These are phyloP conservation scores for Ceratopteris richardii DNA, from an alignment of 75 land plant species.

Conservation along the genomic window DNA sequence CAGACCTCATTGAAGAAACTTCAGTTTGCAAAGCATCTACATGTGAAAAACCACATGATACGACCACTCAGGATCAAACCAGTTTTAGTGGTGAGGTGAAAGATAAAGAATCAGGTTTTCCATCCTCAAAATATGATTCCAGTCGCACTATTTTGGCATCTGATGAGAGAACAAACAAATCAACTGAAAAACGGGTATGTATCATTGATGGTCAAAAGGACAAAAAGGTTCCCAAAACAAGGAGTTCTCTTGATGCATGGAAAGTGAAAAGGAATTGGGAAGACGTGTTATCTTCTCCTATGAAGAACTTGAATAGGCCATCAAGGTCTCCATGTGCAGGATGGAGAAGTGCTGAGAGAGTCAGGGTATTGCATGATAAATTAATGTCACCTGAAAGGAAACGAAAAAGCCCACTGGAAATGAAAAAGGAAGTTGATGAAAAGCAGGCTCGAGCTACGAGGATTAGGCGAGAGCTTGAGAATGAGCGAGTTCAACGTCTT, in stretches of 20 bases:
- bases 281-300: constrained; percentile 77
- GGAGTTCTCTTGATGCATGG: constrained; percentile 83
- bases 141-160: background rate
- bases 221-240: constrained; percentile 32
- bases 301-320: constrained; percentile 37
- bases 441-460: constrained; percentile 86
- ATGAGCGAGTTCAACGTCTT: constrained; percentile 78
- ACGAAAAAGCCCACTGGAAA: constrained; percentile 66
- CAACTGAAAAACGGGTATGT: constrained; percentile 9
- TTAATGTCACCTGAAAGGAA: constrained; percentile 91
- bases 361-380: constrained; percentile 75
- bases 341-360: constrained; percentile 68
- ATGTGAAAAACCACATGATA: too few relatives aligned
- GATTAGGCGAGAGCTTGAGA: constrained; percentile 80
- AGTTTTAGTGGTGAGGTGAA: background rate
- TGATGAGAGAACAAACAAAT: background rate
- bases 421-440: constrained; percentile 83
- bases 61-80: too few relatives aligned
- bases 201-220: constrained; percentile 43
- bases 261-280: constrained; percentile 98
- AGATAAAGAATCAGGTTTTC: background rate
- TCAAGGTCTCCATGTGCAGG: constrained; percentile 62
- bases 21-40: too few relatives aligned
- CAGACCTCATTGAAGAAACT: too few relatives aligned
- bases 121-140: background rate